phyloP scores from a whole-genome alignment of 768 basidiomycete genomes.

The Agrocybe pediades region DNA sequence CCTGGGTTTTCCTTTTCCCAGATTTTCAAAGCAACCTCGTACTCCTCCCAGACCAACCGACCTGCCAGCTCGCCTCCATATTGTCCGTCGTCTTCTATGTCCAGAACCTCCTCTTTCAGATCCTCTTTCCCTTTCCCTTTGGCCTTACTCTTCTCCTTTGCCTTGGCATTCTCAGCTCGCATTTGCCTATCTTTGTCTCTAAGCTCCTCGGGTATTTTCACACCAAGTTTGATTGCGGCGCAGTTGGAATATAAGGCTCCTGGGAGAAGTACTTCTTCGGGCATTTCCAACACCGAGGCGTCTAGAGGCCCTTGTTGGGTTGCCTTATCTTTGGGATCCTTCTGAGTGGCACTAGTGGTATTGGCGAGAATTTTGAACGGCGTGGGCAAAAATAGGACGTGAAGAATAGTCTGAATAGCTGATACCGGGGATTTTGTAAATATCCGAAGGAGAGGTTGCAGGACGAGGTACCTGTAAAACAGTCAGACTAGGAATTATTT shows the following conservation, averaged over 20 bases:
- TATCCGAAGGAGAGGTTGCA: constrained; percentile 68
- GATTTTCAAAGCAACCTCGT: constrained; percentile 63
- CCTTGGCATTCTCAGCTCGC: constrained; percentile 18
- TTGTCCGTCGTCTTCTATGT: constrained; percentile 64
- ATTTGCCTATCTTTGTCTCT: constrained; percentile 15
- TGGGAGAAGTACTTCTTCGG: constrained; percentile 72
- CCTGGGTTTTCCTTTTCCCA: constrained; percentile 57
- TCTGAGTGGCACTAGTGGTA: constrained; percentile 13
- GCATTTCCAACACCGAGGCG: constrained; percentile 23
- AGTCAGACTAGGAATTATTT: neutral
- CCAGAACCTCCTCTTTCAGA: constrained; percentile 32
- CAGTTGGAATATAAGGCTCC: constrained; percentile 81
- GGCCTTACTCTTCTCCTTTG: constrained; percentile 16
- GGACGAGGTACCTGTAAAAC: constrained; percentile 56
- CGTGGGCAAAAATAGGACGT: constrained; percentile 80
- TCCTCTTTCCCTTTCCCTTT: constrained; percentile 4
- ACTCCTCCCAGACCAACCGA: constrained; percentile 74
- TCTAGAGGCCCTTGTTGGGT: constrained; percentile 12
- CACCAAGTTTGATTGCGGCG: constrained; percentile 53
- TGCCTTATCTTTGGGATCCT: constrained; percentile 3
- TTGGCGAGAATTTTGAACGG: constrained; percentile 61
- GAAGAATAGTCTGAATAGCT: constrained; percentile 76
- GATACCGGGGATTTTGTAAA: constrained; percentile 67
- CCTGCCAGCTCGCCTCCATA: constrained; percentile 72
- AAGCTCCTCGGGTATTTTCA: constrained; percentile 26